These are phyloP conservation scores for Polytrichum formosum DNA, from an alignment of 225 moss, liverwort and hornwort species.

Conservation along the genomic window DNA sequence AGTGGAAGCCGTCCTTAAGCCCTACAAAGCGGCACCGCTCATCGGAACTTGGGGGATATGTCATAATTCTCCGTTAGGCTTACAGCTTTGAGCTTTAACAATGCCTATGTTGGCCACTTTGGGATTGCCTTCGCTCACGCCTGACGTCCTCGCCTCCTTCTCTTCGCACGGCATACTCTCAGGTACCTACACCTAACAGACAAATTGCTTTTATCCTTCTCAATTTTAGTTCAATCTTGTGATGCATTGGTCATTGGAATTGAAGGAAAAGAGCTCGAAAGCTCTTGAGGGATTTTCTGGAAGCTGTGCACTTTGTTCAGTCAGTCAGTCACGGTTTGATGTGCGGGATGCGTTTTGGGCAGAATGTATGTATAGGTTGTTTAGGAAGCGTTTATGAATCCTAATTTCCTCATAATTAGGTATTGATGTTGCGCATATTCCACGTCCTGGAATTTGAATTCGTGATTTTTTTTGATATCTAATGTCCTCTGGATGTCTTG, in stretches of 20 bases:
- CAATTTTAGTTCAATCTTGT: not conserved
- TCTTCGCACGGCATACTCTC: conserved; percentile 45
- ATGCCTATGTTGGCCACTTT: conserved; percentile 46
- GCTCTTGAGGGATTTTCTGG: not conserved
- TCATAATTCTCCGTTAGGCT: not conserved
- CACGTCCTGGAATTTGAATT: too few species aligned
- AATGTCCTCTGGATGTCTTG: too few species aligned
- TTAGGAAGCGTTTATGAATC: too few species aligned
- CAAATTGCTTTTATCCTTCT: not conserved
- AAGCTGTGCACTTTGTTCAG: not conserved
- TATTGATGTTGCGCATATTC: too few species aligned
- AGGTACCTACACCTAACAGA: conserved; percentile 19
- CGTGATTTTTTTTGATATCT: too few species aligned
- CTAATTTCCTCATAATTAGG: too few species aligned
- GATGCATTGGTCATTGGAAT: too few species aligned
- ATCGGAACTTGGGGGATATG: not conserved
- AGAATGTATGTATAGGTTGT: not conserved
- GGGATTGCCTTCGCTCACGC: conserved; percentile 49
- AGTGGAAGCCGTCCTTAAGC: too few species aligned
- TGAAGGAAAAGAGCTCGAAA: not conserved
- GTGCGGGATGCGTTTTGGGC: not conserved
- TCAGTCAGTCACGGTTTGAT: not conserved
- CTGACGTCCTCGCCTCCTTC: conserved; percentile 37
- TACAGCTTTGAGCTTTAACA: not conserved
- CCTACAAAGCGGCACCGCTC: too few species aligned